These are phyloP conservation scores for Clohesyomyces aquaticus DNA, from an alignment of 495 filamentous ascomycete species.

Conservation along the genomic window DNA sequence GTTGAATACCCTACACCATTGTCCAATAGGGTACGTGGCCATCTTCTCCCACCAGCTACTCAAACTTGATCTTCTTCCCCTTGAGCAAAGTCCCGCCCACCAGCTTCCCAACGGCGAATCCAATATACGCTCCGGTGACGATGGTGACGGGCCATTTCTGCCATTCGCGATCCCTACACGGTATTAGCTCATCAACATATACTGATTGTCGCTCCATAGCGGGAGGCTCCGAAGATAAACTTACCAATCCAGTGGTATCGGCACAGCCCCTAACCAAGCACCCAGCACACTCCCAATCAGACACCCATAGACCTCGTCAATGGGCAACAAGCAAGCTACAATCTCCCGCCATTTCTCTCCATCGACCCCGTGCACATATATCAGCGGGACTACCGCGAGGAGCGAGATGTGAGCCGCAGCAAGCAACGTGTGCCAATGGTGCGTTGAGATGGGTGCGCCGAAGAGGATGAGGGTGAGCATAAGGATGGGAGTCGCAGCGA, in stretches of 20 bases:
- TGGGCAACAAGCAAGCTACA: slow-evolving; percentile 55
- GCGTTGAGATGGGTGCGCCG: slow-evolving; percentile 86
- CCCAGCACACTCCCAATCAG: slow-evolving; percentile 65
- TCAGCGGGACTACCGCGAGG: slow-evolving; percentile 70
- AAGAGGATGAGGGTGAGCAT: slow-evolving; percentile 75
- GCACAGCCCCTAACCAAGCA: slow-evolving; percentile 79
- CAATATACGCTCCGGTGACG: slow-evolving; percentile 69
- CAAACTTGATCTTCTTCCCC: slow-evolving; percentile 67
- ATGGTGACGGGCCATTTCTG: slow-evolving; percentile 97
- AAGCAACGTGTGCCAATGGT: slow-evolving; percentile 75
- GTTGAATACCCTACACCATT: too few species aligned
- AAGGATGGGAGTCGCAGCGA: slow-evolving; percentile 63
- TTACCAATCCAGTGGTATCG: slow-evolving; percentile 94
- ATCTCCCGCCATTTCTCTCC: slow-evolving; percentile 73
- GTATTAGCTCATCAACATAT: slow-evolving; percentile 9
- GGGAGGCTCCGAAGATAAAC: slow-evolving; percentile 32
- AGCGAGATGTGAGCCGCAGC: slow-evolving; percentile 80
- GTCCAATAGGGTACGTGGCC: too few species aligned
- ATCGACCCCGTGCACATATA: slow-evolving; percentile 86
- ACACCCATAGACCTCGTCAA: slow-evolving; percentile 73
- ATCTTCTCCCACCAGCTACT: too few species aligned
- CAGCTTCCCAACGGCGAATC: slow-evolving; percentile 65
- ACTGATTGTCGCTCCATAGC: background rate
- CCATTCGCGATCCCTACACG: slow-evolving; percentile 80
- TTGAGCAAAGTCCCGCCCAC: slow-evolving; percentile 61